Percentiles rank a stretch among this genome's conserved stretches.
Evolutionary conservation across 202 grass and related monocot genomes (phyloP).

Genomic region (Zizania palustris): DNA sequence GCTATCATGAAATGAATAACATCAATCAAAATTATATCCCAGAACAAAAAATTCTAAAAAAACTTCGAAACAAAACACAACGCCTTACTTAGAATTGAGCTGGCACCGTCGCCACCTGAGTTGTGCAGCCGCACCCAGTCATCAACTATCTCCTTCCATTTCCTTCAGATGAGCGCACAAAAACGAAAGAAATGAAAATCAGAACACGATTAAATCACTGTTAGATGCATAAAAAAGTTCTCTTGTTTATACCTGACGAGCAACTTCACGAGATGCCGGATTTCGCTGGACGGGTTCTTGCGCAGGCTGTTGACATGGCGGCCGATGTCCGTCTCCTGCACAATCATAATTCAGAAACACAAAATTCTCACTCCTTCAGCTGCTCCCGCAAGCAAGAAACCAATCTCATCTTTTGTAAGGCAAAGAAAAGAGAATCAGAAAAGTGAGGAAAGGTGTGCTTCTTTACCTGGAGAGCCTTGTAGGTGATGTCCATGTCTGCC

Average conservation of each 20-base stretch:
- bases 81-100: constrained; percentile 64
- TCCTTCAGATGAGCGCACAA: constrained; percentile 42
- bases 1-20: constrained; percentile 31
- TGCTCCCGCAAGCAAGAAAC: constrained; percentile 28
- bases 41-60: constrained; percentile 19
- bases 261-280: constrained; percentile 69
- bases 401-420: constrained; percentile 11
- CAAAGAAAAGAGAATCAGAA: constrained; percentile 18
- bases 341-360: constrained; percentile 35
- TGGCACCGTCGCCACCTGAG: constrained; percentile 43
- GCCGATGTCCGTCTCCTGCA: constrained; percentile 80
- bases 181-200: neutral
- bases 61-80: constrained; percentile 5
- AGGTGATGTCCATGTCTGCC: constrained; percentile 80
- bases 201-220: constrained; percentile 2
- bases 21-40: constrained; percentile 1
- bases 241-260: constrained; percentile 65
- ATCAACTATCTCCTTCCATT: constrained; percentile 83
- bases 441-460: neutral
- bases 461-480: constrained; percentile 69
- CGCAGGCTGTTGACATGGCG: constrained; percentile 69
- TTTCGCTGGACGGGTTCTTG: constrained; percentile 68
- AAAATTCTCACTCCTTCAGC: constrained; percentile 5
- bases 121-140: constrained; percentile 68
- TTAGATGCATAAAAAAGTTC: neutral